These are phyloP conservation scores for Macrolepiota albuminosa DNA, from an alignment of 768 basidiomycete species.

Conservation along the genomic window DNA sequence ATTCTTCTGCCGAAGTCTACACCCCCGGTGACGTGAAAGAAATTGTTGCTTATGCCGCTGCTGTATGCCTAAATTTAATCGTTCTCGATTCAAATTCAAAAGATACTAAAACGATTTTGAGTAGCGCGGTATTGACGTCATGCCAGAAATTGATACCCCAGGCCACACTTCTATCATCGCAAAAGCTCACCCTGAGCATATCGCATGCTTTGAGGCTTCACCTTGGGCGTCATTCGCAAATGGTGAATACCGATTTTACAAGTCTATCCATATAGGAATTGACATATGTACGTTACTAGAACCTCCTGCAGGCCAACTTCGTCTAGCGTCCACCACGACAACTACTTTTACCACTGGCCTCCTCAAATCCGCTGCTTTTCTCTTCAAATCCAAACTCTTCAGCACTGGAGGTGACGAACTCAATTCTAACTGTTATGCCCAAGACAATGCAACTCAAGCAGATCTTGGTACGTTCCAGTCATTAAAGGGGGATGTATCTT, in stretches of 20 bases:
- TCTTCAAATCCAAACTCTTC: conserved; percentile 56
- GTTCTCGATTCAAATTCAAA: background rate
- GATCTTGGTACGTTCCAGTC: conserved; percentile 37
- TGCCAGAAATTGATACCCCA: conserved; percentile 78
- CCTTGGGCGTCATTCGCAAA: conserved; percentile 64
- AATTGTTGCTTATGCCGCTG: conserved; percentile 64
- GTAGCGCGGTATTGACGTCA: conserved; percentile 71
- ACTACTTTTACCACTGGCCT: conserved; percentile 56
- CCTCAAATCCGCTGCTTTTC: conserved; percentile 43
- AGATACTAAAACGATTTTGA: background rate
- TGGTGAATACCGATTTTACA: conserved; percentile 19
- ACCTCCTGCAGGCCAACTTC: conserved; percentile 82
- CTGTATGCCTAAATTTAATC: conserved; percentile 37
- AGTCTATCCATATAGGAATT: background rate
- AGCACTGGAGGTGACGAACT: conserved; percentile 84
- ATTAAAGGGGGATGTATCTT: background rate
- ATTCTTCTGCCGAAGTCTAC: conserved; percentile 53
- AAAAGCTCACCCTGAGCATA: conserved; percentile 63
- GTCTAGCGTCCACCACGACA: conserved; percentile 56
- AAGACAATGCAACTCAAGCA: conserved; percentile 55
- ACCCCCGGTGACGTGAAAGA: conserved; percentile 48
- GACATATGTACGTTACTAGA: conserved; percentile 30
- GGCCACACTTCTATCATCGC: conserved; percentile 75
- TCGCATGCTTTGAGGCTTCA: conserved; percentile 60
- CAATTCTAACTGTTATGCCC: conserved; percentile 58